phyloP scores from a whole-genome alignment of 2,329 filamentous ascomycete species.

The Colletotrichum neosansevieriae region DNA sequence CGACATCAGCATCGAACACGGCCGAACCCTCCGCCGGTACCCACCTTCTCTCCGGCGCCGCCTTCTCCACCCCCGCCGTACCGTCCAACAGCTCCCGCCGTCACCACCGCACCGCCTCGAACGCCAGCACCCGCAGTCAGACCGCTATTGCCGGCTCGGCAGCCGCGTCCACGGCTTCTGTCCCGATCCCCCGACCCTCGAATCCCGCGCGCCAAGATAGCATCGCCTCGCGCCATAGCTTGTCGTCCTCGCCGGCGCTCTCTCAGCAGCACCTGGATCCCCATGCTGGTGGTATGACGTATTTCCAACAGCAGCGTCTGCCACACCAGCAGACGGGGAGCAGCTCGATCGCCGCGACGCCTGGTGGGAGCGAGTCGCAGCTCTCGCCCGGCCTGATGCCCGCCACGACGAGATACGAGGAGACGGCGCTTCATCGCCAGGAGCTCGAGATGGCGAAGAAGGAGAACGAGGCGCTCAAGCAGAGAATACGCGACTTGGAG shows the following conservation, averaged over 20 bases:
- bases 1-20: conserved; percentile 66
- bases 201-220: conserved; percentile 66
- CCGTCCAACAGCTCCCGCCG: conserved; percentile 63
- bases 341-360: conserved; percentile 52
- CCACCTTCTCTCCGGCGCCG: conserved; percentile 68
- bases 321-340: conserved; percentile 45
- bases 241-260: conserved; percentile 61
- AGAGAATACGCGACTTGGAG: conserved; percentile 72
- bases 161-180: conserved; percentile 53
- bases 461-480: conserved; percentile 73
- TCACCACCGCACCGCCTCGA: conserved; percentile 71
- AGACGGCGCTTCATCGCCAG: conserved; percentile 69
- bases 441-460: conserved; percentile 72
- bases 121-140: conserved; percentile 66
- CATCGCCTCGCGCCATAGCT: conserved; percentile 64
- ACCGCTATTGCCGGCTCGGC: conserved; percentile 55
- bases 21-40: conserved; percentile 59
- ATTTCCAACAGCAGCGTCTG: conserved; percentile 57
- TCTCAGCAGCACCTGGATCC: conserved; percentile 41
- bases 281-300: conserved; percentile 60
- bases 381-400: conserved; percentile 67
- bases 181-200: conserved; percentile 60
- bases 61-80: conserved; percentile 68
- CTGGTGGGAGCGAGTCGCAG: conserved; percentile 55
- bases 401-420: conserved; percentile 71